These are phyloP conservation scores for Fragilariopsis cylindrus DNA, from an alignment of 108 stramenopile species.

Conservation along the genomic window DNA sequence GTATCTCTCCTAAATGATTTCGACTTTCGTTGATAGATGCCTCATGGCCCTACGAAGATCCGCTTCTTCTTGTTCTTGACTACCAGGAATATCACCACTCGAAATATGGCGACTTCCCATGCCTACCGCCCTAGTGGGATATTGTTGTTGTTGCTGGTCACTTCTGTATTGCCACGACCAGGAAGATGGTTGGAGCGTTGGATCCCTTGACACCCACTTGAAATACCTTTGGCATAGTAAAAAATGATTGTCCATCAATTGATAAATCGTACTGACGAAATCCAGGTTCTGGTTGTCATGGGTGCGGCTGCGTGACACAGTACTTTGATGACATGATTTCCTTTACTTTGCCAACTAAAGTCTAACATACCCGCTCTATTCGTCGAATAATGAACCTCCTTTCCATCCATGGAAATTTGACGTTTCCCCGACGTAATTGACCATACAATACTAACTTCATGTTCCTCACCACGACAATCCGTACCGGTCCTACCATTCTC, in stretches of 20 bases:
- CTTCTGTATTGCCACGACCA: constrained; percentile 46
- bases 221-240: constrained; percentile 79
- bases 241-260: constrained; percentile 83
- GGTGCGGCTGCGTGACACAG: constrained; percentile 62
- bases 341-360: constrained; percentile 46
- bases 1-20: constrained; percentile 21
- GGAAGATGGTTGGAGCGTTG: constrained; percentile 46
- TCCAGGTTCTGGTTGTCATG: constrained; percentile 49
- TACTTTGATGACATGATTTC: constrained; percentile 59
- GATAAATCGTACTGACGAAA: constrained; percentile 85
- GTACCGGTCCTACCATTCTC: constrained; percentile 71
- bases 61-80: constrained; percentile 83
- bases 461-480: constrained; percentile 89
- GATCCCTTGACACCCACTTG: constrained; percentile 64
- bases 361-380: constrained; percentile 57
- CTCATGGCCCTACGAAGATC: constrained; percentile 84
- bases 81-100: constrained; percentile 71
- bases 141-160: background rate
- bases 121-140: background rate
- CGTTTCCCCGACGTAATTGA: constrained; percentile 86
- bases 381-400: constrained; percentile 71
- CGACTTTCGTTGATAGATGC: constrained; percentile 60
- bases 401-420: constrained; percentile 66
- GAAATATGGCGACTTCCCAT: constrained; percentile 17
- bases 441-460: constrained; percentile 87